phyloP scores from a whole-genome alignment of 2,329 filamentous ascomycete genomes.

The Malbranchea cinnamomea region DNA sequence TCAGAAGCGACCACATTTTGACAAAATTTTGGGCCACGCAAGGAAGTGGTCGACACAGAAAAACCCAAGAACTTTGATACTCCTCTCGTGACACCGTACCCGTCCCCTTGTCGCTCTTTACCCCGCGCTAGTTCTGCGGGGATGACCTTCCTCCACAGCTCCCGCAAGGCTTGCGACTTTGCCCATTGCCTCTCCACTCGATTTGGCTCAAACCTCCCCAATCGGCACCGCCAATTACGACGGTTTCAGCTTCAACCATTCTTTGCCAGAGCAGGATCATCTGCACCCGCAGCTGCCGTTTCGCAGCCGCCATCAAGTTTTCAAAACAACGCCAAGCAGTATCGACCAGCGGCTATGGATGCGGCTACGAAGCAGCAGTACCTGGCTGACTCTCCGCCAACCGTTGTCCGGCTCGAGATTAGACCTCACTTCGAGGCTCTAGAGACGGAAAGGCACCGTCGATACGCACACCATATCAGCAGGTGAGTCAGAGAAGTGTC shows the following conservation, averaged over 20 bases:
- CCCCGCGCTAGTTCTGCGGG: no score
- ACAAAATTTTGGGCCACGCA: no score
- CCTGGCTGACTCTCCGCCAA: constrained; percentile 79
- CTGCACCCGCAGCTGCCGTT: constrained; percentile 2
- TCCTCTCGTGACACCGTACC: background rate
- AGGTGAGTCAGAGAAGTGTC: constrained; percentile 44
- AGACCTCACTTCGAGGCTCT: constrained; percentile 74
- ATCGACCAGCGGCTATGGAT: constrained; percentile 21
- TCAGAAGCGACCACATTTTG: no score
- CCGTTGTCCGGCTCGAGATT: constrained; percentile 74
- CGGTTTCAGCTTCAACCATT: no score
- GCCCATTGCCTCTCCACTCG: constrained; percentile 1
- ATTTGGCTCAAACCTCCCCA: background rate
- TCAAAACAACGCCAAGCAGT: constrained; percentile 5
- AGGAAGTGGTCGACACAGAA: no score
- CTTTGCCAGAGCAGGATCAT: background rate
- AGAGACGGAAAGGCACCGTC: constrained; percentile 50
- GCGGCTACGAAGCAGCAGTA: constrained; percentile 46
- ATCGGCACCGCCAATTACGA: constrained; percentile 1
- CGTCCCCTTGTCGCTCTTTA: background rate
- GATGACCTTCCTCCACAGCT: constrained; percentile 11
- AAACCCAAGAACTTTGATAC: no score
- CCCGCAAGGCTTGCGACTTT: constrained; percentile 3
- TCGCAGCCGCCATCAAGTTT: constrained; percentile 1
- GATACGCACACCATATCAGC: constrained; percentile 83